A percentile compares a stretch with the other conserved stretches of the same genome.
Conservation (phyloP, 495 filamentous ascomycete species). For the Barbatosphaeria neglecta region DNA sequence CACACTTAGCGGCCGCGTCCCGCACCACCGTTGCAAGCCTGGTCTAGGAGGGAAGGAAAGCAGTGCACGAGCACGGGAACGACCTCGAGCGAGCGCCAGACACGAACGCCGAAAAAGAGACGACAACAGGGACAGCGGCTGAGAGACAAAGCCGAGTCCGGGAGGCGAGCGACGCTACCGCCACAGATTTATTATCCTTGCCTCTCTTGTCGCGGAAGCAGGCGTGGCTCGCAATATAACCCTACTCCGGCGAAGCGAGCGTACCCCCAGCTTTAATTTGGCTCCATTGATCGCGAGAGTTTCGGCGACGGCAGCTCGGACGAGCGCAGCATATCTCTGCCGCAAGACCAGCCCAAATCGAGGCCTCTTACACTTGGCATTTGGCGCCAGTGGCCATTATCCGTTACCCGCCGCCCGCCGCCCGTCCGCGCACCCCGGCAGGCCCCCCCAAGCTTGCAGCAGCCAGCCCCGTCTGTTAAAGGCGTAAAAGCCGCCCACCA, state of each 20-base stretch:
- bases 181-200: background rate
- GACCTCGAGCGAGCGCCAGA: background rate
- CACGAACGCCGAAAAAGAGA: too few relatives aligned
- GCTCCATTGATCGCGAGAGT: slow-evolving; percentile 2
- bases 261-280: slow-evolving; percentile 6
- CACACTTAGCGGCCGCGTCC: too few relatives aligned
- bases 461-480: background rate
- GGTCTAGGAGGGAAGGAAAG: too few relatives aligned
- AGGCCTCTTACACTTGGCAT: background rate
- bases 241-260: slow-evolving; percentile 5
- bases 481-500: background rate
- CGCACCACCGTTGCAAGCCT: too few relatives aligned
- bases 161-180: background rate
- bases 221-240: background rate
- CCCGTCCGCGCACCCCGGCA: background rate
- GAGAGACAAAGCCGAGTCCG: background rate
- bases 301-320: background rate
- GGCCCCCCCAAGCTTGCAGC: too few relatives aligned
- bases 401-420: background rate
- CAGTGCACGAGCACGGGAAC: too few relatives aligned
- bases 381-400: slow-evolving; percentile 5
- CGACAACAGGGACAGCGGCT: background rate
- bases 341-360: too few relatives aligned
- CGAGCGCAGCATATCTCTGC: background rate
- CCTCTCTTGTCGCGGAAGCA: background rate